Conservation (phyloP, 2,329 filamentous ascomycete species). For the Colletotrichum ledebouriae region DNA sequence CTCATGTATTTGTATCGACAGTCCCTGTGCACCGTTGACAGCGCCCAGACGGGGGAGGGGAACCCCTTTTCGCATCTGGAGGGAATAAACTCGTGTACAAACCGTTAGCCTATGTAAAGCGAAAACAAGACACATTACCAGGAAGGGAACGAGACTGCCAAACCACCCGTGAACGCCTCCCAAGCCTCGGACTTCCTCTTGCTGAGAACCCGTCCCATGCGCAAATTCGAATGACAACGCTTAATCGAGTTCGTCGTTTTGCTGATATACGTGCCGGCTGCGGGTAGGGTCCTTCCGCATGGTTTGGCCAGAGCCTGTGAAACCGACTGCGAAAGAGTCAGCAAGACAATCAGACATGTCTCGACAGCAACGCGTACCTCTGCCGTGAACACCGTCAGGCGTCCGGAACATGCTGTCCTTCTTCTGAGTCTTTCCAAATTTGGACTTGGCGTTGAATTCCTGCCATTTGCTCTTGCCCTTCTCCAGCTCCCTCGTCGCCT, state of each 20-base stretch:
- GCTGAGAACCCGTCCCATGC: slow-evolving; percentile 44
- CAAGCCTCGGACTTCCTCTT: slow-evolving; percentile 43
- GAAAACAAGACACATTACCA: slow-evolving; percentile 42
- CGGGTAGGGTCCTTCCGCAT: slow-evolving; percentile 94
- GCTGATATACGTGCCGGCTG: slow-evolving; percentile 86
- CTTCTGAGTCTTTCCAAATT: slow-evolving; percentile 75
- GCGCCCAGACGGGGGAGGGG: slow-evolving; percentile 19
- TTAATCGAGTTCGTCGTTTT: slow-evolving; percentile 80
- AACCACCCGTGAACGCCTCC: slow-evolving; percentile 40
- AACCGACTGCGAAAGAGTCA: slow-evolving; percentile 76
- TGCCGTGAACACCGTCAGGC: slow-evolving; percentile 84
- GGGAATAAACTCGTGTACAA: slow-evolving; percentile 33
- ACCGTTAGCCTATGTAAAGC: slow-evolving; percentile 40
- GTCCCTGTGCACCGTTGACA: slow-evolving; percentile 21
- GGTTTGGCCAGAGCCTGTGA: slow-evolving; percentile 92
- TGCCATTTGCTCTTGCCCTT: slow-evolving; percentile 95
- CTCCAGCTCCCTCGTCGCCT: slow-evolving; percentile 91
- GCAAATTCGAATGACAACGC: slow-evolving; percentile 43
- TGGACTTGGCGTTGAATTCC: slow-evolving; percentile 86
- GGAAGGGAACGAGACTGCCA: slow-evolving; percentile 39
- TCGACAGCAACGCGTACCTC: slow-evolving; percentile 71
- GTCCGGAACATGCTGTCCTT: slow-evolving; percentile 99
- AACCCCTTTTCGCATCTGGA: slow-evolving; percentile 29
- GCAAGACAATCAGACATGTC: slow-evolving; percentile 16
- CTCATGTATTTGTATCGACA: slow-evolving; percentile 40